Conservation (phyloP, 441 rosid species). For the Euphorbia schlechtendalii region DNA sequence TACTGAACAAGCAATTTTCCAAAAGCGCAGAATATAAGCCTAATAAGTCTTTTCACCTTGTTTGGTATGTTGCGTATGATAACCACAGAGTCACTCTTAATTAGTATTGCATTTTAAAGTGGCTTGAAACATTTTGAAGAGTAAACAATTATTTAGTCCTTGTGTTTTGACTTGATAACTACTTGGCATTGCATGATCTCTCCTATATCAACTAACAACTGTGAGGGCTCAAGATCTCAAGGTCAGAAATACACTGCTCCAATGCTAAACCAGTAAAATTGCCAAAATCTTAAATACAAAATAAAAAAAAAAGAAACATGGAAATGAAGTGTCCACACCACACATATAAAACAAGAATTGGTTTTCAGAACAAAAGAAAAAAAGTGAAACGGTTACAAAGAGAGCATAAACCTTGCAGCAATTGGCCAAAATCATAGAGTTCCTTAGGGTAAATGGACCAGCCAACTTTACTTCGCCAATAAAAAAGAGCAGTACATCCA, state of each 20-base stretch:
- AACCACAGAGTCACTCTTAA: background rate
- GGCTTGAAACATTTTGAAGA: background rate
- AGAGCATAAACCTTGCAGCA: conserved; percentile 67
- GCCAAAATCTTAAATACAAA: background rate
- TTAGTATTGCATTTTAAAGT: background rate
- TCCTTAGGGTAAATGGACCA: conserved; percentile 81
- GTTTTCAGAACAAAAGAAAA: background rate
- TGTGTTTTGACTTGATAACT: no score
- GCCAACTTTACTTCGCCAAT: conserved; percentile 75
- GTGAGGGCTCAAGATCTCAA: conserved; percentile 10
- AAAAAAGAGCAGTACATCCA: conserved; percentile 79
- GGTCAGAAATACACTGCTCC: background rate
- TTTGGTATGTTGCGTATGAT: background rate
- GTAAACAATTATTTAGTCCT: no score
- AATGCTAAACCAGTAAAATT: background rate
- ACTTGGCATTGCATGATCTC: no score
- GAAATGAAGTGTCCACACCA: background rate
- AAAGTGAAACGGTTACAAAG: conserved; percentile 16
- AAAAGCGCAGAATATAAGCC: background rate
- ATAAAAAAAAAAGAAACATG: background rate
- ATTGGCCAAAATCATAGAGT: conserved; percentile 59
- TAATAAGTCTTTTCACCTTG: background rate
- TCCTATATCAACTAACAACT: background rate
- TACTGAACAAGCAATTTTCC: background rate
- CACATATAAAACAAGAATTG: background rate